phyloP scores from a whole-genome alignment of 225 moss, liverwort and hornwort genomes.

The Physcomitrellopsis africana region DNA sequence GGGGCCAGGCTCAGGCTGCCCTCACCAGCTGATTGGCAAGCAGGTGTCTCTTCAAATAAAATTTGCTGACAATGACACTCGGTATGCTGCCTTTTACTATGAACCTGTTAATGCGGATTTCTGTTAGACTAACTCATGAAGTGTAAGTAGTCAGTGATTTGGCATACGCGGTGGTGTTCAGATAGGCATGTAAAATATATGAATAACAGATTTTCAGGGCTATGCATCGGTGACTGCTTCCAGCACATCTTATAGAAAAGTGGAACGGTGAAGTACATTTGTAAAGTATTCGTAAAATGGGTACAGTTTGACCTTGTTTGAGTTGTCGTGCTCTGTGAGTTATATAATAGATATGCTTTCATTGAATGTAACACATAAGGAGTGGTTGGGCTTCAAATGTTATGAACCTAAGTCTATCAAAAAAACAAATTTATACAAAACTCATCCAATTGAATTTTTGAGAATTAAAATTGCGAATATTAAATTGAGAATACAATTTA shows the following conservation, averaged over 20 bases:
- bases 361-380: too few species aligned
- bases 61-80: background rate
- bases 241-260: background rate
- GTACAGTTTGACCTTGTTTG: too few species aligned
- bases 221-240: background rate
- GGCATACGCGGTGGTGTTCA: background rate
- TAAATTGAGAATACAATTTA: too few species aligned
- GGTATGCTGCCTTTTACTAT: background rate
- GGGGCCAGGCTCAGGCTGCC: constrained; percentile 20
- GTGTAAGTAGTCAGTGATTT: constrained; percentile 30
- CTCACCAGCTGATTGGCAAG: constrained; percentile 8
- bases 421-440: too few species aligned
- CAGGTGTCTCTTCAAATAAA: background rate
- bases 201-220: constrained; percentile 3
- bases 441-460: too few species aligned
- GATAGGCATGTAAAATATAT: constrained; percentile 4
- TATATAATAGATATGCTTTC: too few species aligned
- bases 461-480: too few species aligned
- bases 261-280: background rate
- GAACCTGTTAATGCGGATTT: background rate
- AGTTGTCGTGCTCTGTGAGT: too few species aligned
- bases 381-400: too few species aligned
- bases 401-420: too few species aligned
- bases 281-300: background rate
- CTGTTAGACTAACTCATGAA: constrained; percentile 21